phyloP scores from a whole-genome alignment of 2,329 filamentous ascomycete genomes.

The Colletotrichum sp. region DNA sequence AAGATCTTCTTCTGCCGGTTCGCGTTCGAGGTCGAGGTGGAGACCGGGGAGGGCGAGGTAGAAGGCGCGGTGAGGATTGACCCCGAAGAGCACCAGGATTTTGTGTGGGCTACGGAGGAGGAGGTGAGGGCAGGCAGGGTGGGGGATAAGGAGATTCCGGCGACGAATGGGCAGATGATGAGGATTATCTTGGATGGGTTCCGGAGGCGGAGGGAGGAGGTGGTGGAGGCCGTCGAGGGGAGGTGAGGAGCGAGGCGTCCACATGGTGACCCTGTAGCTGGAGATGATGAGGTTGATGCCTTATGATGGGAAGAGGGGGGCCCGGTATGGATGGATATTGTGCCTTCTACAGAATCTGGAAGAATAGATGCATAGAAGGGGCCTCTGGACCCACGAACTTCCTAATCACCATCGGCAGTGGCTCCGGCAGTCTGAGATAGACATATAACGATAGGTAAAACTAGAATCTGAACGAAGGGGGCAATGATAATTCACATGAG shows the following conservation, averaged over 20 bases:
- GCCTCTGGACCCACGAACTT: neutral
- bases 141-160: constrained; percentile 31
- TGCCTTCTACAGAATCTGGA: neutral
- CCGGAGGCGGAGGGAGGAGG: constrained; percentile 25
- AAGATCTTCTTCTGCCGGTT: constrained; percentile 34
- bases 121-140: constrained; percentile 34
- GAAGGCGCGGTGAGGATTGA: constrained; percentile 36
- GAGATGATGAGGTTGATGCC: neutral
- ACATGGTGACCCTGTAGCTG: neutral
- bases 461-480: neutral
- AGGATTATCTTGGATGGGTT: constrained; percentile 36
- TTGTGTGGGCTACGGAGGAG: constrained; percentile 42
- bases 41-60: constrained; percentile 24
- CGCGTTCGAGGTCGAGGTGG: constrained; percentile 36
- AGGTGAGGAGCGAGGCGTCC: neutral
- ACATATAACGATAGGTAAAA: neutral
- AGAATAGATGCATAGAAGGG: neutral
- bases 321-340: neutral
- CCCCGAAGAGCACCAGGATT: constrained; percentile 45
- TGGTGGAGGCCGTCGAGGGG: neutral
- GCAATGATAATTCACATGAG: neutral
- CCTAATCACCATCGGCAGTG: neutral
- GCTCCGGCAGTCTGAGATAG: neutral
- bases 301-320: neutral
- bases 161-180: constrained; percentile 30